Percentiles rank a stretch among this genome's conserved stretches.
Evolutionary conservation across 345 rosid species (phyloP).

Genomic region (Litchi chinensis): DNA sequence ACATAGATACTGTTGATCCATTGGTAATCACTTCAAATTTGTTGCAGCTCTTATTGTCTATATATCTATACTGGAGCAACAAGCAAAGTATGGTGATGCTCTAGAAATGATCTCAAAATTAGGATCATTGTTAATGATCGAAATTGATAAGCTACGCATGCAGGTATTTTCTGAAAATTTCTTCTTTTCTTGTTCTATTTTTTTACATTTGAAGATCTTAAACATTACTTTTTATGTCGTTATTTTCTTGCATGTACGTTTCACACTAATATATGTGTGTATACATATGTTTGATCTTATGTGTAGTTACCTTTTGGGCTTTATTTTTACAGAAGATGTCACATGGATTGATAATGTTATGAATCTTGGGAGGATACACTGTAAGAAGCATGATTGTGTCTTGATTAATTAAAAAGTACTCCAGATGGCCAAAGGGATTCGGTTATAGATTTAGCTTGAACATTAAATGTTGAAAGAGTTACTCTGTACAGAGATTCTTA

Average conservation of each 20-base stretch:
- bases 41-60: slow-evolving; percentile 88
- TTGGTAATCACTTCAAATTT: slow-evolving; percentile 21
- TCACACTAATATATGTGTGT: background rate
- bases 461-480: no score
- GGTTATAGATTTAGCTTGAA: background rate
- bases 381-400: background rate
- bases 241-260: background rate
- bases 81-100: slow-evolving; percentile 77
- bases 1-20: background rate
- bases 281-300: background rate
- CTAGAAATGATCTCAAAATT: slow-evolving; percentile 74
- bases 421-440: background rate
- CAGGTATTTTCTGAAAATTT: slow-evolving; percentile 65
- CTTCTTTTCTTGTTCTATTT: background rate
- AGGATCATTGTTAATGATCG: slow-evolving; percentile 88
- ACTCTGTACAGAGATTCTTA: no score
- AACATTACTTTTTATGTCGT: background rate
- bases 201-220: background rate
- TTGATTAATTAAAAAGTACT: background rate
- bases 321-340: background rate
- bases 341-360: no score
- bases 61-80: slow-evolving; percentile 88
- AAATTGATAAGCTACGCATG: slow-evolving; percentile 84
- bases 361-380: background rate
- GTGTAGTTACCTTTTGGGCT: background rate